phyloP scores from a whole-genome alignment of 2,329 filamentous ascomycete genomes.

The Lecanicillium sp. region DNA sequence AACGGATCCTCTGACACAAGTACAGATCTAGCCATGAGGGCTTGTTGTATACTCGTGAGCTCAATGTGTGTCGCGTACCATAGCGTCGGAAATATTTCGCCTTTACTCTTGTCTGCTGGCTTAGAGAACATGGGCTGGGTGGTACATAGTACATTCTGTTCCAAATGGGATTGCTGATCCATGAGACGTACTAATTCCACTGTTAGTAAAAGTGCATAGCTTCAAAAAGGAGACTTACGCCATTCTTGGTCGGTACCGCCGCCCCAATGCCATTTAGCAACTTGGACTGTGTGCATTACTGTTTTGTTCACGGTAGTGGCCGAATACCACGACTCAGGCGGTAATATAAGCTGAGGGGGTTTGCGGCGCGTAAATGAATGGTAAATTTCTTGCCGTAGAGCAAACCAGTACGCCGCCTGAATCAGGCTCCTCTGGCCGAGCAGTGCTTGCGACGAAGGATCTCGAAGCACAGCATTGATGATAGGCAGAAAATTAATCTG shows the following conservation, averaged over 20 bases:
- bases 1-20: constrained; percentile 30
- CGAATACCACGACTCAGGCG: constrained; percentile 23
- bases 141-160: constrained; percentile 21
- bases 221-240: constrained; percentile 17
- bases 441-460: constrained; percentile 26
- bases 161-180: constrained; percentile 26
- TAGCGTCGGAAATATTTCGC: constrained; percentile 30
- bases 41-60: constrained; percentile 30
- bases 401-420: constrained; percentile 33
- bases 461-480: constrained; percentile 29
- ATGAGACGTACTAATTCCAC: constrained; percentile 24
- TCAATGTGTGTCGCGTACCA: constrained; percentile 31
- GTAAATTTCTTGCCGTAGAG: constrained; percentile 31
- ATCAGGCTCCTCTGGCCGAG: constrained; percentile 26
- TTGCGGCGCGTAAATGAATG: constrained; percentile 30
- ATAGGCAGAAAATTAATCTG: constrained; percentile 31
- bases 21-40: constrained; percentile 30
- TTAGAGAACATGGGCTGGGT: constrained; percentile 26
- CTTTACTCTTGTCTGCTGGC: constrained; percentile 24
- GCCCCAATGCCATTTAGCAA: constrained; percentile 32
- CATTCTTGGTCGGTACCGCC: constrained; percentile 26
- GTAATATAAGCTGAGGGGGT: constrained; percentile 27
- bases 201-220: constrained; percentile 1
- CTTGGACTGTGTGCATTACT: constrained; percentile 31
- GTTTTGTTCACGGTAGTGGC: constrained; percentile 30